Base-by-base conservation (phyloP, 1,284 basidiomycete species). In the Ganoderma multipileum region DNA sequence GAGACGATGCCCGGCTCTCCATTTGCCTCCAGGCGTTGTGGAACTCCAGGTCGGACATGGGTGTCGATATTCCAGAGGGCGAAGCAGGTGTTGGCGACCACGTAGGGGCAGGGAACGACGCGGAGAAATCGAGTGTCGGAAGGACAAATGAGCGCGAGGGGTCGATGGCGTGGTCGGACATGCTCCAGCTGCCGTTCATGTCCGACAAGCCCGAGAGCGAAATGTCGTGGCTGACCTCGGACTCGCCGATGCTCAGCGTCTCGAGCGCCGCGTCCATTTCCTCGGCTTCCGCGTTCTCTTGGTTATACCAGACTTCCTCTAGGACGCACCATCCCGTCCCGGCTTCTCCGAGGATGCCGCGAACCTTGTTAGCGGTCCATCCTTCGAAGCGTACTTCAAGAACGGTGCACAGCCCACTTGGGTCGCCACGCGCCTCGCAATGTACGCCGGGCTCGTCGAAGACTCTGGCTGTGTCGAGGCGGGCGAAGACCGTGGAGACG, bases 271-370 rank as follows among this genome's bases (percentile, higher is more conserved):
- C 78, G 47, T 81, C 80, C 69, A 79, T 73, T 30, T 72, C 71
- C n/a, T 74, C 73, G 2, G 69, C 58, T 39, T 79, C 78, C 16
- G 71, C 74, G 47, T 77, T 77, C 3, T 80, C 80, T 8, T 83
- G 83, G n/a, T 79, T 79, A 38, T 79, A 76, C 65, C 77, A 70
- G 2, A 84, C 80, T 78, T 93, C 91, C 75, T 91, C 87, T 14
- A 93, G 76, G 0, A 84, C 82, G 79, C 91, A 94, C 92, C 92
- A 94, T 0, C 89, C 90, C 5, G 82, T 86, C 23, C 89, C 87
- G 39, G 86, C 87, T 76, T 91, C 88, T 16, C 92, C 92, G 23
- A 93, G 83, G 33, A 93, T 83, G 58, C 84, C 78, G 50, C 89
- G 81, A 6, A 94, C 91, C 64, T 86, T 84, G 16, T 79, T 80